These are phyloP conservation scores for Turnera subulata DNA, from an alignment of 345 rosid species.

Conservation along the genomic window DNA sequence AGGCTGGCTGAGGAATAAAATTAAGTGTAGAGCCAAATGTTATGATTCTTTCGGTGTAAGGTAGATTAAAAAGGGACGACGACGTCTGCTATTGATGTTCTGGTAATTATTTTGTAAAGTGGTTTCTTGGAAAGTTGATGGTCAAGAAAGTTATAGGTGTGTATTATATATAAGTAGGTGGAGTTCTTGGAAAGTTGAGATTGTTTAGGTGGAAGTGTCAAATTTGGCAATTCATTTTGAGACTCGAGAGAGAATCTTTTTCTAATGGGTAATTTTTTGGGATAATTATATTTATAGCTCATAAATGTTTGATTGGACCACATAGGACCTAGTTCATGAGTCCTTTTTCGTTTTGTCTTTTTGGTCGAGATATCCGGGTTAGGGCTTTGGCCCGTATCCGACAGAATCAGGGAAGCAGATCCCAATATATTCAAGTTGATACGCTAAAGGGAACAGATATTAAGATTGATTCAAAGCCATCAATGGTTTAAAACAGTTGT, in stretches of 20 bases:
- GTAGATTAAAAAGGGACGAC: too few species aligned
- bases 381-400: constrained; percentile 25
- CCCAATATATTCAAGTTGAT: constrained; percentile 20
- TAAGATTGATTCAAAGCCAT: not conserved
- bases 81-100: too few species aligned
- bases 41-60: too few species aligned
- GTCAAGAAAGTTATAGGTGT: too few species aligned
- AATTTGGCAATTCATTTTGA: not conserved
- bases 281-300: too few species aligned
- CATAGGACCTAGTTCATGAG: not conserved
- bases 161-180: too few species aligned
- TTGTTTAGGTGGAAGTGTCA: not conserved
- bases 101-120: too few species aligned
- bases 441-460: constrained; percentile 3
- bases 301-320: too few species aligned
- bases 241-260: too few species aligned
- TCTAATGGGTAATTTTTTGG: too few species aligned
- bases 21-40: too few species aligned
- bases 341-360: not conserved
- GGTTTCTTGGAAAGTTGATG: not conserved
- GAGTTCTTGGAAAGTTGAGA: not conserved
- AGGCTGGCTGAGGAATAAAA: not conserved
- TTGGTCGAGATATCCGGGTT: constrained; percentile 18
- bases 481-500: not conserved
- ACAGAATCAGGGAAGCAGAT: constrained; percentile 32